phyloP scores from a whole-genome alignment of 164 flowering plant genomes.

The Macadamia tetraphylla region DNA sequence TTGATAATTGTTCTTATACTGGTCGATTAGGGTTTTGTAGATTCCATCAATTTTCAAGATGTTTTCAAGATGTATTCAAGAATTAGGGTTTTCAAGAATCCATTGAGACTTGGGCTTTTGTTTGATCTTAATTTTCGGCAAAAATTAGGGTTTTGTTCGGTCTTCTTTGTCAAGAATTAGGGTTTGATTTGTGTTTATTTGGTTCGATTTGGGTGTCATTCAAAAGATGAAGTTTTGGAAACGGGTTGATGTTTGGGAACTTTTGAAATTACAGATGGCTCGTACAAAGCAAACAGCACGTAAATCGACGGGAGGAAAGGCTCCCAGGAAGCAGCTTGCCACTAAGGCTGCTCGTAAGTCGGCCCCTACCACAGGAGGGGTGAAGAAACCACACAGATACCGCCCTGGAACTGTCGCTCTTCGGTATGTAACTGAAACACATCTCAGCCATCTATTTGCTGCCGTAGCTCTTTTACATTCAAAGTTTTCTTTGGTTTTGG shows the following conservation, averaged over 20 bases:
- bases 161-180: too few relatives aligned
- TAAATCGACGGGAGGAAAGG: slow-evolving; percentile 85
- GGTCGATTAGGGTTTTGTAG: too few relatives aligned
- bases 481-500: too few relatives aligned
- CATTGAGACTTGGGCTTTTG: neutral
- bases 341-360: slow-evolving; percentile 92
- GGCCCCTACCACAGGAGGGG: slow-evolving; percentile 90
- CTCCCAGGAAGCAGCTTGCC: slow-evolving; percentile 81
- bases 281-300: slow-evolving; percentile 92
- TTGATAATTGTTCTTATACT: too few relatives aligned
- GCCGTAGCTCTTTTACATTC: too few relatives aligned
- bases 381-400: slow-evolving; percentile 92
- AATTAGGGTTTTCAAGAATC: too few relatives aligned
- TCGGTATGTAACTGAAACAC: slow-evolving; percentile 28
- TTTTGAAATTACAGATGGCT: slow-evolving; percentile 48
- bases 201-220: neutral
- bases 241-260: neutral
- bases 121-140: too few relatives aligned
- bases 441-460: too few relatives aligned
- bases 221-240: too few relatives aligned
- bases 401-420: slow-evolving; percentile 96
- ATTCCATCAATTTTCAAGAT: too few relatives aligned
- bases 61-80: too few relatives aligned
- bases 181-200: neutral
- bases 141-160: too few relatives aligned